phyloP scores from a whole-genome alignment of 768 basidiomycete genomes.

The Naganishia kalamii region DNA sequence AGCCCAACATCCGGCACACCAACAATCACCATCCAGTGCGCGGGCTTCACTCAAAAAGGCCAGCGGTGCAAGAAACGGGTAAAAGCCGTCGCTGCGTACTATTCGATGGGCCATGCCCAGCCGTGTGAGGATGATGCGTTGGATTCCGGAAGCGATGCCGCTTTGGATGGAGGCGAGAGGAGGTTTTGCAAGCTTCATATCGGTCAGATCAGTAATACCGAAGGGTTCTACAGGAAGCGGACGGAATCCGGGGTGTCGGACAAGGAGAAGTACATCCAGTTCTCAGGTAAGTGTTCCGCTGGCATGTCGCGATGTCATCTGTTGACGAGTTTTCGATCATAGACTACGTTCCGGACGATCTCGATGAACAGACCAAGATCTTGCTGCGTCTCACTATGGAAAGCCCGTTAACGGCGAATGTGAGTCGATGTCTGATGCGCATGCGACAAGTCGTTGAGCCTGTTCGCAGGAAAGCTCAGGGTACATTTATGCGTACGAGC shows the following conservation, averaged over 20 bases:
- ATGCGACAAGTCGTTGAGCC: neutral
- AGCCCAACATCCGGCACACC: neutral
- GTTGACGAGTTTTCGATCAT: neutral
- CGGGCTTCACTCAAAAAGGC: conserved; percentile 40
- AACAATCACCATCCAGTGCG: conserved; percentile 29
- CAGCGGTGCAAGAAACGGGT: conserved; percentile 42
- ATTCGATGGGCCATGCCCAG: neutral
- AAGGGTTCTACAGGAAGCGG: conserved; percentile 40
- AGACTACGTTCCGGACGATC: conserved; percentile 39
- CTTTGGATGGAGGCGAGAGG: conserved; percentile 22
- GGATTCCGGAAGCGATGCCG: conserved; percentile 8
- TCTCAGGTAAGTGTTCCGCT: conserved; percentile 33
- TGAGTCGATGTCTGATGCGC: conserved; percentile 18
- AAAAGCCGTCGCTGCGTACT: conserved; percentile 33
- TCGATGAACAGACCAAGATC: conserved; percentile 43
- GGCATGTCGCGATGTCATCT: neutral
- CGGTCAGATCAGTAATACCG: conserved; percentile 38
- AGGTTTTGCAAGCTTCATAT: conserved; percentile 45
- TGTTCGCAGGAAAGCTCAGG: conserved; percentile 36
- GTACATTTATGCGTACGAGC: conserved; percentile 44
- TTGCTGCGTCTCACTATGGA: conserved; percentile 43
- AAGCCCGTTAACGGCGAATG: conserved; percentile 37
- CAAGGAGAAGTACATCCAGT: conserved; percentile 33
- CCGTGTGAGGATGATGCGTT: too few relatives aligned
- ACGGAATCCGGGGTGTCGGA: neutral